Percentiles rank a stretch among this genome's conserved stretches.
Conservation (phyloP, 352 stramenopile genomes). For the Phytopythium cucurbitacearum region DNA sequence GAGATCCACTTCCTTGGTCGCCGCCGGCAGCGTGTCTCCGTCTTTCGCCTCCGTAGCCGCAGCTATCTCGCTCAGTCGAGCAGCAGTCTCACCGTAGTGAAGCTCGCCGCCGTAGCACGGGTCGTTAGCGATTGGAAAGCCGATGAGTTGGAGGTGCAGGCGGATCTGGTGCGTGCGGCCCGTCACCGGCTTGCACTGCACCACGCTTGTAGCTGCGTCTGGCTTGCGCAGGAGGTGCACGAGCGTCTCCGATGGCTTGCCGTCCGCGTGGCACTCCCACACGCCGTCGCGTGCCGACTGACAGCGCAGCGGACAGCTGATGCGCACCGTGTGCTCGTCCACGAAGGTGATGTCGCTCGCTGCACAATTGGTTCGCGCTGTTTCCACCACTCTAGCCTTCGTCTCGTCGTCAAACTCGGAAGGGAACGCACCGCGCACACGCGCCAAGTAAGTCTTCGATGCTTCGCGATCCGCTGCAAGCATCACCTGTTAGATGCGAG, state of each 20-base stretch:
- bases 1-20: constrained; percentile 47
- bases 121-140: constrained; percentile 96
- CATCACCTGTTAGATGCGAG: neutral
- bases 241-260: constrained; percentile 75
- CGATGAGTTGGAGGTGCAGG: constrained; percentile 92
- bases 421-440: constrained; percentile 89
- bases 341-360: constrained; percentile 53
- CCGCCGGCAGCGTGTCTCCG: constrained; percentile 15
- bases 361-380: constrained; percentile 37
- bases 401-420: constrained; percentile 22
- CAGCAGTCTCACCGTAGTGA: constrained; percentile 79
- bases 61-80: constrained; percentile 39
- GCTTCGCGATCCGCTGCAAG: constrained; percentile 67
- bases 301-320: constrained; percentile 82
- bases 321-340: constrained; percentile 40
- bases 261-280: constrained; percentile 79
- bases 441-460: constrained; percentile 95
- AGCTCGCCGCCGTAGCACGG: constrained; percentile 95
- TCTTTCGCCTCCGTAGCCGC: constrained; percentile 32
- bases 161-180: constrained; percentile 98
- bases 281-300: constrained; percentile 78
- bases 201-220: constrained; percentile 76
- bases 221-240: constrained; percentile 48
- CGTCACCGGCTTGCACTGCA: constrained; percentile 92
- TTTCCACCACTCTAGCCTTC: constrained; percentile 33